Conservation (phyloP, 371 early-diverging fungal genomes). For the Mucor irregularis region DNA sequence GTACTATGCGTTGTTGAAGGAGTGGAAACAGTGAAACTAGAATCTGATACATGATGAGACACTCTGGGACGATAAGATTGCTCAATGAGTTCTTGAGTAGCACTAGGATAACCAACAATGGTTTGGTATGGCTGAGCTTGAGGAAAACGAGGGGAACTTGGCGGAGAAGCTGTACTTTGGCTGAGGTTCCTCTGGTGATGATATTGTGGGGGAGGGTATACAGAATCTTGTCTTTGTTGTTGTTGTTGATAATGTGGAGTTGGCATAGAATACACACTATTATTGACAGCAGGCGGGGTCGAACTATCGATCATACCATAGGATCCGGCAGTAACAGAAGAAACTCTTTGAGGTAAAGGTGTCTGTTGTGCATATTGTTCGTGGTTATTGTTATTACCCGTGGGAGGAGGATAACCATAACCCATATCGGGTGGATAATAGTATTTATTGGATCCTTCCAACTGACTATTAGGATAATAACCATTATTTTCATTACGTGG, state of each 20-base stretch:
- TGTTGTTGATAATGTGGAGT: slow-evolving; percentile 11
- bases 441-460: slow-evolving; percentile 14
- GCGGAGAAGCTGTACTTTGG: slow-evolving; percentile 6
- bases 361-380: slow-evolving; percentile 9
- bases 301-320: slow-evolving; percentile 1
- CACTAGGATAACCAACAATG: slow-evolving; percentile 16
- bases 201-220: slow-evolving; percentile 21
- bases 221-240: not conserved
- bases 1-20: not conserved
- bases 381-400: not conserved
- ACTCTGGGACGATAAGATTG: slow-evolving; percentile 23
- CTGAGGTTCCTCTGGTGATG: slow-evolving; percentile 5
- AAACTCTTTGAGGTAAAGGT: slow-evolving; percentile 20
- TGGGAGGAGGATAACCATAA: slow-evolving; percentile 13
- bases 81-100: slow-evolving; percentile 20
- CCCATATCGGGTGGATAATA: slow-evolving; percentile 11
- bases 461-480: not conserved
- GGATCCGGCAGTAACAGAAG: not conserved
- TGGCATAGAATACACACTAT: slow-evolving; percentile 19
- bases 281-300: not conserved
- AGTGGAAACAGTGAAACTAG: slow-evolving; percentile 3
- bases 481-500: slow-evolving; percentile 11
- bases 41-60: slow-evolving; percentile 1
- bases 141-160: slow-evolving; percentile 8
- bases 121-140: slow-evolving; percentile 14